Base-by-base conservation (phyloP, 2,329 filamentous ascomycete species). In the Xylariaceae sp. region DNA sequence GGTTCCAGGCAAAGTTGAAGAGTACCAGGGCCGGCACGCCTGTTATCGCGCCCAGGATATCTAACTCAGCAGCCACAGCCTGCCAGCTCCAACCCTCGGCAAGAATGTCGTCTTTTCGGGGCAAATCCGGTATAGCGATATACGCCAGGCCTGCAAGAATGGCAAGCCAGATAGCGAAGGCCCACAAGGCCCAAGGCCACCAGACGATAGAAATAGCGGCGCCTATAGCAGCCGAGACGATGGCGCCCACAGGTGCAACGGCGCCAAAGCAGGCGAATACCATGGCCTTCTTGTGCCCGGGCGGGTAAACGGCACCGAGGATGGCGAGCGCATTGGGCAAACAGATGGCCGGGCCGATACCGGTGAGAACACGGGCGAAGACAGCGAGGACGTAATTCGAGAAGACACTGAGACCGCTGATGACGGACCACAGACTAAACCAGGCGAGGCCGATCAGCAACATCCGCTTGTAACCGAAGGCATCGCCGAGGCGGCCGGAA, bases 1-100 rank as follows among this genome's bases (percentile, higher is more conserved):
- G 77, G 53, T 82, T 82, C 73, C 76, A 80, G 0, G 77, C 74
- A 48, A 81, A 73, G 57, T 82, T 82, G 58, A 81, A 66, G 3
- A 82, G 61, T 1, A 80, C 65, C 36, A 82, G 64, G 2, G 70
- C 74, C 0, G 65, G 60, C 22, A 82, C 69, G 2, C 77, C 78
- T 4, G 60, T 52, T 14, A 60, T 36, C 1, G 57, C 53, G 21
- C 60, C 60, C 3, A 51, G 38, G 6, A 62, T 35, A 45, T 56
- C 64, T 39, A 54, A 53, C 45, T 49, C 56, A 6, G 43, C 52
- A 27, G 37, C 47, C 16, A 53, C 49, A n/a, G 42, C 49, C 20
- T 21, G 47, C 29, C 44, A 52, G 7, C 49, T 49, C 27, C n/a
- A 44, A n/a, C 52, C 54, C 16, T 47, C 32, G 12, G 38, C 45